A percentile compares a stretch with the other conserved stretches of the same genome.
These are phyloP conservation scores for Dothiorella sarmentorum DNA, from an alignment of 2,329 filamentous ascomycete species.

Conservation along the genomic window DNA sequence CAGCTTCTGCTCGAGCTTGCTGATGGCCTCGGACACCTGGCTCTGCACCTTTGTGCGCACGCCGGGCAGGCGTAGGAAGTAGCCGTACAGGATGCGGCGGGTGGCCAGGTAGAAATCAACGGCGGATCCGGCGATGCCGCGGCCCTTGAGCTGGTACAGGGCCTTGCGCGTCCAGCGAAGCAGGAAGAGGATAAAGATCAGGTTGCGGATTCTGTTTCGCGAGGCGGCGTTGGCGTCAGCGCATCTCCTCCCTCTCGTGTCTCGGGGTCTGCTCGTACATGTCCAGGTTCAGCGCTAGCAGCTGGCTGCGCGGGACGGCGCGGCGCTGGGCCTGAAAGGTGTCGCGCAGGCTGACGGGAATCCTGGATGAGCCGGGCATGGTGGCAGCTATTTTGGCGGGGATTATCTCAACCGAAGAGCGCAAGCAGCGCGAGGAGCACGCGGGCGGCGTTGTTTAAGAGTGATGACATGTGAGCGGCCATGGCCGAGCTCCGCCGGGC, in stretches of 20 bases:
- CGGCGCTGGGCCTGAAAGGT: conserved; percentile 59
- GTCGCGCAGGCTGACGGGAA: conserved; percentile 68
- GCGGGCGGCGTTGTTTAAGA: too few relatives aligned
- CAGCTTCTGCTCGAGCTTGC: conserved; percentile 79
- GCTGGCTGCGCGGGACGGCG: conserved; percentile 53
- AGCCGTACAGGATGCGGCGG: conserved; percentile 73
- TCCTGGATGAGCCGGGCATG: conserved; percentile 60
- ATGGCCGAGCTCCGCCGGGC: too few relatives aligned
- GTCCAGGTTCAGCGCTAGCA: conserved; percentile 63
- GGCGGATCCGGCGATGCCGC: conserved; percentile 77
- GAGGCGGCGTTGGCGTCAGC: not conserved
- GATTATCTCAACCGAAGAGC: too few relatives aligned
- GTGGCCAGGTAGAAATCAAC: conserved; percentile 69
- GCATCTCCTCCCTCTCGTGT: not conserved
- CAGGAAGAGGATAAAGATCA: conserved; percentile 70
- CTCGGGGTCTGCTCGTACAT: conserved; percentile 50
- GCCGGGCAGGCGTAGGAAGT: conserved; percentile 81
- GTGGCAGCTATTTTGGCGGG: too few relatives aligned
- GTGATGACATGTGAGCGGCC: too few relatives aligned
- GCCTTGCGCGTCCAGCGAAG: conserved; percentile 76
- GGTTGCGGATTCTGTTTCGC: conserved; percentile 14
- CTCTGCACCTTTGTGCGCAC: conserved; percentile 82
- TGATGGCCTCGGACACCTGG: conserved; percentile 75
- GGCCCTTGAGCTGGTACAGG: conserved; percentile 82
- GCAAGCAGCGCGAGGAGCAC: too few relatives aligned